Base-by-base conservation (phyloP, 768 basidiomycete species). In the Suillus decipiens region DNA sequence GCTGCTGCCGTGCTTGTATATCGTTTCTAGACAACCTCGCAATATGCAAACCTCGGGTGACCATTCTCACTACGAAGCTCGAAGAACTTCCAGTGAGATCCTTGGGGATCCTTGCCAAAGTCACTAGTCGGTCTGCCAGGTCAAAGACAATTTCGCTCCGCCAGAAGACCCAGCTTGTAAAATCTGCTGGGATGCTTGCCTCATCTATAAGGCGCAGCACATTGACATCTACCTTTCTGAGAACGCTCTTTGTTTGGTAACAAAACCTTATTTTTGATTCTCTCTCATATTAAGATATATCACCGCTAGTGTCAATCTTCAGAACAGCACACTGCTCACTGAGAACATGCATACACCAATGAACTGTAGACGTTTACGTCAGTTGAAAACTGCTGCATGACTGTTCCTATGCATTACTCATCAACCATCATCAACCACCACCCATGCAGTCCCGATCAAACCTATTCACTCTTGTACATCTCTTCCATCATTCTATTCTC, bases 401-500 rank as follows among this genome's bases (percentile, higher is more conserved):
- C 48, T 28, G 31, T 28, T 50, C 48, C 48, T 50, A 15, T 28
- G 28, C 15, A 28, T 31, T 50, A 50, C 17, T 28, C 48, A 15
- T 31, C 48, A 28, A 50, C 8, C 48, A 31, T 17, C 4, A 3
- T 50, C 3, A 31, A 28, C 15, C 48, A 15, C 15, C 48, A 50
- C 48, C 28, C 28, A 15, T 15, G 17, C 48, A 2, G 8, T 4
- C 15, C 17, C 48, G 15, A 31, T 17, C 28, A 31, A 28, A 50
- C 15, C 3, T 9, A 50, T 31, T 17, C 48, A 50, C 28, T 31
- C 48, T 17, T 50, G 48, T 31, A 8, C 15, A 50, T 50, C 48
- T 68, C 78, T 85, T 0, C 77, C 92, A 0, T 88, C 92, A 5
- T 90, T 96, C 73, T 81, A 83, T 37, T 79, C 82, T 17, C 81